phyloP scores from a whole-genome alignment of 1,284 basidiomycete genomes.

The Cystobasidium pallidum region DNA sequence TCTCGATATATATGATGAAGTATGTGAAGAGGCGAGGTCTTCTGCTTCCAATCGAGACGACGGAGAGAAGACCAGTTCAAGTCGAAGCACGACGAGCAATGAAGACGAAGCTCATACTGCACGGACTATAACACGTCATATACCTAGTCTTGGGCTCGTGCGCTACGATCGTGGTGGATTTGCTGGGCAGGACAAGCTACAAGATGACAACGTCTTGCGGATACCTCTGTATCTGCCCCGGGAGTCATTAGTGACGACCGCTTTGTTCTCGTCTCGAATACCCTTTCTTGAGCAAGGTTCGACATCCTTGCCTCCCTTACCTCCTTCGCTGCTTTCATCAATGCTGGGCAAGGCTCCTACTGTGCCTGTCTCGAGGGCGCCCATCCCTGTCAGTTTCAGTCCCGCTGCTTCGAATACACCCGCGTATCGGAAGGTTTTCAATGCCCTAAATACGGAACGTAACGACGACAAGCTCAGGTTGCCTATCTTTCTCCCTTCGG shows the following conservation, averaged over 20 bases:
- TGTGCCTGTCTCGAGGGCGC: background rate
- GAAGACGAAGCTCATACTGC: background rate
- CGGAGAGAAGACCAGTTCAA: constrained; percentile 17
- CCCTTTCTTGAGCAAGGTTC: background rate
- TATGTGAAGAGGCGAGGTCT: background rate
- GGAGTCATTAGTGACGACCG: background rate
- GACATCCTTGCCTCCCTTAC: background rate
- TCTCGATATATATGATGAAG: constrained; percentile 21
- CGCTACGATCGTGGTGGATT: background rate
- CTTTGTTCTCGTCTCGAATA: constrained; percentile 1
- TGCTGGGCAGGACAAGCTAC: background rate
- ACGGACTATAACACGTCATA: background rate
- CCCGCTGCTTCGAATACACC: background rate
- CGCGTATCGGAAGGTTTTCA: background rate
- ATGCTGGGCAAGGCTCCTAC: constrained; percentile 12
- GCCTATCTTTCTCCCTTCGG: constrained; percentile 34
- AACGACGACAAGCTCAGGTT: constrained; percentile 16
- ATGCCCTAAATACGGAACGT: background rate
- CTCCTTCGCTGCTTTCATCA: constrained; percentile 15
- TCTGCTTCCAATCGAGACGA: constrained; percentile 6
- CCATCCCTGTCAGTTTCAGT: background rate
- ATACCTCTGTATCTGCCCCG: constrained; percentile 16
- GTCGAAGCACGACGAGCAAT: constrained; percentile 2
- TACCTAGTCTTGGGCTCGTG: constrained; percentile 5
- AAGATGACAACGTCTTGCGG: constrained; percentile 5